Percentiles rank a stretch among this genome's conserved stretches.
These are phyloP conservation scores for Limonium bicolor DNA, from an alignment of 148 eudicot genomes.

Conservation along the genomic window DNA sequence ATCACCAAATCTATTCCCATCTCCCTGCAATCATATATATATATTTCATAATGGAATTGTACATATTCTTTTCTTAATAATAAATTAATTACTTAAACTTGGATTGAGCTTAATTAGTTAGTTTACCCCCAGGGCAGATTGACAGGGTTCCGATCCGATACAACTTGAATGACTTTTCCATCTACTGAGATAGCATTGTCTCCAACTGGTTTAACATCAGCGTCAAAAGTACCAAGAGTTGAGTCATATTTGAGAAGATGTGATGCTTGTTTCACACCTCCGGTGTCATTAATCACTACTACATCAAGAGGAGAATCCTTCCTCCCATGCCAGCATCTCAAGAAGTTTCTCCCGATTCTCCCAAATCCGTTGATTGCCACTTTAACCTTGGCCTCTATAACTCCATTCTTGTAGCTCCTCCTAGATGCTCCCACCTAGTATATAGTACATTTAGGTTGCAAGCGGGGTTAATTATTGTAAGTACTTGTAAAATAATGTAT, in stretches of 20 bases:
- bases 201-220: slow-evolving; percentile 83
- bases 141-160: slow-evolving; percentile 69
- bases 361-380: slow-evolving; percentile 98
- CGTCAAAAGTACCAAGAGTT: slow-evolving; percentile 89
- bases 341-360: slow-evolving; percentile 92
- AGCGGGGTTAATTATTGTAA: not conserved
- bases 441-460: not conserved
- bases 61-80: no score
- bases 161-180: slow-evolving; percentile 85
- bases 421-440: slow-evolving; percentile 11
- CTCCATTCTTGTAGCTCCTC: slow-evolving; percentile 20
- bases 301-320: slow-evolving; percentile 88
- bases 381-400: slow-evolving; percentile 76
- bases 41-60: not conserved
- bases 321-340: slow-evolving; percentile 97
- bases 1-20: slow-evolving; percentile 80
- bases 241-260: slow-evolving; percentile 99
- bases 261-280: slow-evolving; percentile 95
- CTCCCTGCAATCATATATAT: slow-evolving; percentile 29
- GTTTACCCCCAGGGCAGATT: slow-evolving; percentile 86
- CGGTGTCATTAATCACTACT: slow-evolving; percentile 82
- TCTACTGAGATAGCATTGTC: slow-evolving; percentile 73
- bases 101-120: not conserved
- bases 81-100: no score
- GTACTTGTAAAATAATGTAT: not conserved